These are phyloP conservation scores for Volvox carteri DNA, from an alignment of 163 green algal genomes.

Conservation along the genomic window DNA sequence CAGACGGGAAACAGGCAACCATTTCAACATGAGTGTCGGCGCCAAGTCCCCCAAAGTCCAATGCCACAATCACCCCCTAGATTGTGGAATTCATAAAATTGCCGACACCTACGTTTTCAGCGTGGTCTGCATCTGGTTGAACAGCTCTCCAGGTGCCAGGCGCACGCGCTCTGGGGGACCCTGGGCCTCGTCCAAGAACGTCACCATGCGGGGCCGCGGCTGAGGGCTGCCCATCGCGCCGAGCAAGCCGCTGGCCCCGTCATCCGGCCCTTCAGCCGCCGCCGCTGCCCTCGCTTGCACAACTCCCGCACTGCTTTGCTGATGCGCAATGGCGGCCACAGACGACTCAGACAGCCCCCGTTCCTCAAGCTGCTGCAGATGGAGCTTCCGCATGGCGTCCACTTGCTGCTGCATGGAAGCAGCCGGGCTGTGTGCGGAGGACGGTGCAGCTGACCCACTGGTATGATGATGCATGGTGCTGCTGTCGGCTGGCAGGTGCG, in stretches of 20 bases:
- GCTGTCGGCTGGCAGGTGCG: neutral
- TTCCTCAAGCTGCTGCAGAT: neutral
- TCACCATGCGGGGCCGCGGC: constrained; percentile 15
- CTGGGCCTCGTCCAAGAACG: constrained; percentile 39
- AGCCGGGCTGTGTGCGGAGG: neutral
- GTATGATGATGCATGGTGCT: neutral
- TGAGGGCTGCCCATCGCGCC: constrained; percentile 45
- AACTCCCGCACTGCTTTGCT: neutral
- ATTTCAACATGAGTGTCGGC: too few relatives aligned
- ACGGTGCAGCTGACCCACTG: neutral
- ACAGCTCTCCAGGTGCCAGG: constrained; percentile 47
- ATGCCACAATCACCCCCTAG: too few relatives aligned
- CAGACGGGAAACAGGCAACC: too few relatives aligned
- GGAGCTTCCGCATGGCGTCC: neutral
- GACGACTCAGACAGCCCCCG: neutral
- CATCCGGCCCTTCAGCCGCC: neutral
- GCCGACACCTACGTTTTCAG: constrained; percentile 41
- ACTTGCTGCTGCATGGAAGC: constrained; percentile 9
- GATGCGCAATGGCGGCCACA: neutral
- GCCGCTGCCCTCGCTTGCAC: too few relatives aligned
- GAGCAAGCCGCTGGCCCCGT: neutral
- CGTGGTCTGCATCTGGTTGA: constrained; percentile 53
- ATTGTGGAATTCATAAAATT: neutral
- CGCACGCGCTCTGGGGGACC: constrained; percentile 6
- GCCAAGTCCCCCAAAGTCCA: too few relatives aligned